Percentiles rank a stretch among this genome's conserved stretches.
These are phyloP conservation scores for Asterochloris erici DNA, from an alignment of 139 green algal genomes.

Conservation along the genomic window DNA sequence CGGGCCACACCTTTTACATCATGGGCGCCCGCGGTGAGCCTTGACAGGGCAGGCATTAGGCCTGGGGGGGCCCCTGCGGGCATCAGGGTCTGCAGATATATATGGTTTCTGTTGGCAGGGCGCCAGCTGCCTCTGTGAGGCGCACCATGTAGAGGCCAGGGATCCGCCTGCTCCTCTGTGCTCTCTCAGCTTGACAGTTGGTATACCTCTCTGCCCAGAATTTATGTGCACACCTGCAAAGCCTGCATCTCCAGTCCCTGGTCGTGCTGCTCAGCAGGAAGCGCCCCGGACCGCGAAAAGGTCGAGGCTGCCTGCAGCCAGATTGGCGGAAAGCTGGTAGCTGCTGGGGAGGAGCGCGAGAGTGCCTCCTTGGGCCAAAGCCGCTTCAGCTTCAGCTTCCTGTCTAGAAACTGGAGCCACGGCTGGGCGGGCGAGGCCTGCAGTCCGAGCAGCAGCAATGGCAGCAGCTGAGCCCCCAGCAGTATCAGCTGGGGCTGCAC, in stretches of 20 bases:
- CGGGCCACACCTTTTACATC: constrained; percentile 60
- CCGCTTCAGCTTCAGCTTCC: constrained; percentile 46
- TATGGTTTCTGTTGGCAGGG: no score
- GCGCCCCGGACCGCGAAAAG: constrained; percentile 1
- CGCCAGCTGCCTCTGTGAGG: neutral
- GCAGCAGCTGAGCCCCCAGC: neutral
- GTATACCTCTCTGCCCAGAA: no score
- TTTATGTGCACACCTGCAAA: no score
- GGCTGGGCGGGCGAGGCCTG: constrained; percentile 6
- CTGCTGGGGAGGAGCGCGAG: constrained; percentile 19
- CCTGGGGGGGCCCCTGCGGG: neutral
- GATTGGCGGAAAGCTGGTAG: constrained; percentile 45
- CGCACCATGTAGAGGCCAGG: neutral
- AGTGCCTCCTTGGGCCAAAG: constrained; percentile 3
- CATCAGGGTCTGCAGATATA: no score
- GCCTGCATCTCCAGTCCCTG: no score
- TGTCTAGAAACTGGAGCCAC: constrained; percentile 24
- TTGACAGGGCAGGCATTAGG: neutral
- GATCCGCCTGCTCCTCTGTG: neutral
- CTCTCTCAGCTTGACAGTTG: neutral
- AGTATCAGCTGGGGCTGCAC: no score
- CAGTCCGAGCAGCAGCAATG: constrained; percentile 11
- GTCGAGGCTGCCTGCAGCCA: constrained; percentile 38
- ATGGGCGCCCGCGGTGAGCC: constrained; percentile 27
- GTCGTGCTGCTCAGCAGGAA: neutral